Evolutionary conservation across 2,329 filamentous ascomycete genomes (phyloP).

Genomic region (Diplodia sapinea): DNA sequence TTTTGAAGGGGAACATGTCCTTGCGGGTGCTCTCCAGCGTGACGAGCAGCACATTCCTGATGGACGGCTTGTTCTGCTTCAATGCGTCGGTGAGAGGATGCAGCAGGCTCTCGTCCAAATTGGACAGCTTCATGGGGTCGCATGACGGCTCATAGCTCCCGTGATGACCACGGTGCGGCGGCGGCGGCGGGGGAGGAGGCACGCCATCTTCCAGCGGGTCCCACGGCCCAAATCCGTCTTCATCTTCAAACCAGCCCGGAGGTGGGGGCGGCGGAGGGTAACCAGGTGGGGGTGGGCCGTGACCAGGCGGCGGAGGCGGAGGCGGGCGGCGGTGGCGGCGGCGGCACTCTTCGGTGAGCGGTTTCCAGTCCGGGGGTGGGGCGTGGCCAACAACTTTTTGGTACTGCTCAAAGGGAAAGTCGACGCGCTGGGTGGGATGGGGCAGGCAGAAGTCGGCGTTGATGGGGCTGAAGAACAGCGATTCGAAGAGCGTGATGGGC

Average conservation of each 20-base stretch:
- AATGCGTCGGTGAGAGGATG: slow-evolving; percentile 41
- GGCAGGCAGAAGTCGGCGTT: slow-evolving; percentile 32
- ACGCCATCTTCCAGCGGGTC: neutral
- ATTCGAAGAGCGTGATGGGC: slow-evolving; percentile 43
- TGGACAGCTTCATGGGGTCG: slow-evolving; percentile 49
- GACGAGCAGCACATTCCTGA: slow-evolving; percentile 49
- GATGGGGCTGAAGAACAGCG: slow-evolving; percentile 30
- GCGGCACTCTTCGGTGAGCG: slow-evolving; percentile 22
- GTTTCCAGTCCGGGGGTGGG: slow-evolving; percentile 28
- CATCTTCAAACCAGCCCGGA: slow-evolving; percentile 2
- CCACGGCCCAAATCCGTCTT: neutral
- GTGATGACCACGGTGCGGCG: neutral
- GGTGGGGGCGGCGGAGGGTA: neutral
- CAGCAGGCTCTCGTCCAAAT: slow-evolving; percentile 44
- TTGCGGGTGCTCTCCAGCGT: slow-evolving; percentile 51
- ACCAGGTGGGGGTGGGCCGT: neutral
- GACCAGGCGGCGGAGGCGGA: slow-evolving; percentile 6
- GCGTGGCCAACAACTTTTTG: neutral
- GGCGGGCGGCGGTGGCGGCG: slow-evolving; percentile 1
- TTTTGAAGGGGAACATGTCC: slow-evolving; percentile 49
- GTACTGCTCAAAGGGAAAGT: slow-evolving; percentile 22
- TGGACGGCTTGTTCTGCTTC: slow-evolving; percentile 39
- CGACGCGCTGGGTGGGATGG: slow-evolving; percentile 15
- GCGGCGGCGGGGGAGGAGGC: slow-evolving; percentile 5
- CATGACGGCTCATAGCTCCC: slow-evolving; percentile 41